phyloP scores from a whole-genome alignment of 495 filamentous ascomycete genomes.

The Chlorociboria aeruginascens region DNA sequence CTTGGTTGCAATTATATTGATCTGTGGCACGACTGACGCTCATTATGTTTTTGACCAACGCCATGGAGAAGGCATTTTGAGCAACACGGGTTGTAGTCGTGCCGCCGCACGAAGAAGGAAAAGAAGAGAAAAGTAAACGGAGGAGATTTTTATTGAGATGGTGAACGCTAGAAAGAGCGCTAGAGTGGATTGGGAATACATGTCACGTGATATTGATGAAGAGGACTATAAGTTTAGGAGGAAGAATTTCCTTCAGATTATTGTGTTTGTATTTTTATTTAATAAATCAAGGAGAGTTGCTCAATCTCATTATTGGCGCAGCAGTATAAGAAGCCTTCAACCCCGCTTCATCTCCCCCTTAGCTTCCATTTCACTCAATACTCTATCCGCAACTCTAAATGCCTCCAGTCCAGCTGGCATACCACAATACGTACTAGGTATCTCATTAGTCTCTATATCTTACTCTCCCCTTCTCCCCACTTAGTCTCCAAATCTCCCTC shows the following conservation, averaged over 20 bases:
- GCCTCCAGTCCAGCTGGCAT: slow-evolving; percentile 20
- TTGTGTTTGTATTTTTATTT: too few species aligned
- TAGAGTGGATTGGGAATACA: too few species aligned
- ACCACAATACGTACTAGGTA: slow-evolving; percentile 15
- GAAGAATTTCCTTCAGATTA: too few species aligned
- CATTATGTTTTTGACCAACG: slow-evolving; percentile 15
- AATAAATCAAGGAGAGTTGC: too few species aligned
- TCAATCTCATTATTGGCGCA: too few species aligned
- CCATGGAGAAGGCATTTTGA: slow-evolving; percentile 13
- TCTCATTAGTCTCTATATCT: background rate
- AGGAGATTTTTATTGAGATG: too few species aligned
- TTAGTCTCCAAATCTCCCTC: background rate
- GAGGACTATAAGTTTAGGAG: background rate
- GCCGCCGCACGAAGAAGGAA: slow-evolving; percentile 18
- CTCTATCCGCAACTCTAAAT: slow-evolving; percentile 18
- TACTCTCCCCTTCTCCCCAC: background rate
- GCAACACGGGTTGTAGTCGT: slow-evolving; percentile 20
- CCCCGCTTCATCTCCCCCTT: slow-evolving; percentile 14
- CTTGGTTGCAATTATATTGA: slow-evolving; percentile 20
- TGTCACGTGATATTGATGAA: background rate
- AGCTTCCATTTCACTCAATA: slow-evolving; percentile 23
- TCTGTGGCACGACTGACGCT: slow-evolving; percentile 21
- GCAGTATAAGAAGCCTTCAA: slow-evolving; percentile 2
- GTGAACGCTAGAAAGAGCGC: too few species aligned
- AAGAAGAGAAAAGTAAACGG: slow-evolving; percentile 1